phyloP scores from a whole-genome alignment of 1,139 yeast genomes.

The Arxiozyma heterogenica region DNA sequence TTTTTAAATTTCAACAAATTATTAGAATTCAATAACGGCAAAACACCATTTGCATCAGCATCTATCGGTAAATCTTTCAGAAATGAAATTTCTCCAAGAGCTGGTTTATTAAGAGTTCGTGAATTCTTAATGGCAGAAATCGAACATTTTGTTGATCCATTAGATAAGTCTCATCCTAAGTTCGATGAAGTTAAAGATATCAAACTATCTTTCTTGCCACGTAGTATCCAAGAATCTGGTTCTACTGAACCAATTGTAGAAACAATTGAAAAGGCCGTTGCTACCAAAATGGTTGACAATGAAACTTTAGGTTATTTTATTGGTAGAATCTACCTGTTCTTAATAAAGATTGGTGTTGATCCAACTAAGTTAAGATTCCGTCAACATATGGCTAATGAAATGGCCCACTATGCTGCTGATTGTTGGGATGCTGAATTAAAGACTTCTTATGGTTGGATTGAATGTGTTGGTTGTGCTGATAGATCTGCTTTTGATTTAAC shows the following conservation, averaged over 20 bases:
- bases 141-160: constrained; percentile 96
- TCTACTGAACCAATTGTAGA: constrained; percentile 54
- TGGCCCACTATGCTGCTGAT: constrained; percentile 99
- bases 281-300: constrained; percentile 81
- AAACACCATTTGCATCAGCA: constrained; percentile 98
- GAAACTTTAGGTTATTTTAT: constrained; percentile 95
- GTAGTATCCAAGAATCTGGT: constrained; percentile 80
- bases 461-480: constrained; percentile 99
- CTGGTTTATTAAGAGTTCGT: constrained; percentile 94
- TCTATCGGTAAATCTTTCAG: constrained; percentile 98
- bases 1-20: constrained; percentile 90
- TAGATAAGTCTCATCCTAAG: constrained; percentile 70
- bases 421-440: constrained; percentile 99
- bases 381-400: constrained; percentile 97
- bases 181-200: constrained; percentile 69
- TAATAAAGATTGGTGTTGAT: constrained; percentile 85
- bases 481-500: constrained; percentile 96
- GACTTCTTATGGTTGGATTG: constrained; percentile 97
- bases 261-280: constrained; percentile 85
- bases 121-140: constrained; percentile 99
- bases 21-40: constrained; percentile 88
- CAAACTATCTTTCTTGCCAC: constrained; percentile 71
- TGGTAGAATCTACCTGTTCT: constrained; percentile 82
- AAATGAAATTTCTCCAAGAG: constrained; percentile 97
- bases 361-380: constrained; percentile 80